Conservation (phyloP, 2,329 filamentous ascomycete genomes). For the Helotiales sp. region DNA sequence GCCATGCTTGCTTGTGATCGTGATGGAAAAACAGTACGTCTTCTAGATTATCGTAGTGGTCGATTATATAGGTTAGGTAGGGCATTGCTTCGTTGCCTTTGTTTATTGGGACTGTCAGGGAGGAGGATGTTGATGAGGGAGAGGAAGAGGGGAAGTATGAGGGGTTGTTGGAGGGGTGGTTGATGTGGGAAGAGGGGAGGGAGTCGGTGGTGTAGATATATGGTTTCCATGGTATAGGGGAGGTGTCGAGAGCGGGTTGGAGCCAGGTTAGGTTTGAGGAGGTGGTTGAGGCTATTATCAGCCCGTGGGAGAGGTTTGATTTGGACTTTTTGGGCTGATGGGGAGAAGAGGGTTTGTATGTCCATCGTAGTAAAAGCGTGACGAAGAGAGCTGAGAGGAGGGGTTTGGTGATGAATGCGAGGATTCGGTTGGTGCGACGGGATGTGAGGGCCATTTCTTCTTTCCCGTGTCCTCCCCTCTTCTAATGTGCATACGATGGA, state of each 20-base stretch:
- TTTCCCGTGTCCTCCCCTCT: background rate
- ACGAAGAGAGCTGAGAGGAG: conserved; percentile 11
- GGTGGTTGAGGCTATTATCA: conserved; percentile 52
- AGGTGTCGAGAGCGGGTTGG: background rate
- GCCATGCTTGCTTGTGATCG: conserved; percentile 49
- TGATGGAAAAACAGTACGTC: conserved; percentile 64
- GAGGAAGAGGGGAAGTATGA: too few species aligned
- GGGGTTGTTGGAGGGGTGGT: too few species aligned
- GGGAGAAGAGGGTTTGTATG: background rate
- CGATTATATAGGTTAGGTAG: conserved; percentile 51
- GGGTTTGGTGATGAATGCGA: conserved; percentile 6
- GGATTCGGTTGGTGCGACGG: conserved; percentile 5
- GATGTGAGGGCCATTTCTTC: background rate
- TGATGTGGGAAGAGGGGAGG: conserved; percentile 39
- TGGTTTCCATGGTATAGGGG: conserved; percentile 35
- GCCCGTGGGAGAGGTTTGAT: conserved; percentile 11
- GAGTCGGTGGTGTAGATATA: background rate
- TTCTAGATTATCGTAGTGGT: conserved; percentile 58
- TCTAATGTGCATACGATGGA: background rate
- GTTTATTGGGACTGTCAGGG: conserved; percentile 49
- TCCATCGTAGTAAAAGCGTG: conserved; percentile 2
- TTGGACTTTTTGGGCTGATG: background rate
- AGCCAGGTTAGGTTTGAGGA: conserved; percentile 39
- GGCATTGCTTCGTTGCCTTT: conserved; percentile 55
- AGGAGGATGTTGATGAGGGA: too few species aligned